Base-by-base conservation (phyloP, 139 green algal species). In the Chlamydomonas schloesseri region DNA sequence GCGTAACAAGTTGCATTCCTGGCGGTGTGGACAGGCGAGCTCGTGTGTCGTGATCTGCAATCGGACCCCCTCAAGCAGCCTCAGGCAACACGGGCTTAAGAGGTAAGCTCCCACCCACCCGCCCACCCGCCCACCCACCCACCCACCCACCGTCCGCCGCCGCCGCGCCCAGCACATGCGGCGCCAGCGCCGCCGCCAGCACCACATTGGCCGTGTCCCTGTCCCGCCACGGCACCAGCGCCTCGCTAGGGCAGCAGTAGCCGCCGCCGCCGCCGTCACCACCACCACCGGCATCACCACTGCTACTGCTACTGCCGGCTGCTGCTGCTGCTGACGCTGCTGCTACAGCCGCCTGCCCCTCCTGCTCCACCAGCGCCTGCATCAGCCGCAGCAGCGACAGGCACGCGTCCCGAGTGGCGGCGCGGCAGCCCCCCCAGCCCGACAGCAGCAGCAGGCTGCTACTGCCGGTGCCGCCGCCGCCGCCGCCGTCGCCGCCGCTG, bases 341-440 rank as follows among this genome's bases (percentile, higher is more conserved):
- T 42, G 60, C 34, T 50, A 0, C 37, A 24, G 11, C n/a, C 23
- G 50, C 77, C 6, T 73, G n/a, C 23, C 26, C 9, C 62, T 85
- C 79, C 47, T 20, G 11, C 31, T 78, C 67, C 80, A 58, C 50
- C 47, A 86, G 50, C 67, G 24, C 67, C 11, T 33, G 50, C 67
- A 78, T 71, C 11, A 86, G 80, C 31, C 80, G 20, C 67, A 86
- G 68, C 67, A 86, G 80, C 67, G 80, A 68, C n/a, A 71, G 23
- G 31, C 80, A 78, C 1, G 57, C 67, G 68, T 75, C 78, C 4
- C 78, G 78, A 1, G 37, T 55, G 53, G 62, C 62, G n/a, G 18
- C 65, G 55, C 75, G 57, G 36, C 75, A 82, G 29, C 5, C 75
- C 15, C 34, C 33, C 57, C 33, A 57, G 23, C 42, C 8, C 42